phyloP scores from a whole-genome alignment of 257 asterid species.

The Mentha longifolia region DNA sequence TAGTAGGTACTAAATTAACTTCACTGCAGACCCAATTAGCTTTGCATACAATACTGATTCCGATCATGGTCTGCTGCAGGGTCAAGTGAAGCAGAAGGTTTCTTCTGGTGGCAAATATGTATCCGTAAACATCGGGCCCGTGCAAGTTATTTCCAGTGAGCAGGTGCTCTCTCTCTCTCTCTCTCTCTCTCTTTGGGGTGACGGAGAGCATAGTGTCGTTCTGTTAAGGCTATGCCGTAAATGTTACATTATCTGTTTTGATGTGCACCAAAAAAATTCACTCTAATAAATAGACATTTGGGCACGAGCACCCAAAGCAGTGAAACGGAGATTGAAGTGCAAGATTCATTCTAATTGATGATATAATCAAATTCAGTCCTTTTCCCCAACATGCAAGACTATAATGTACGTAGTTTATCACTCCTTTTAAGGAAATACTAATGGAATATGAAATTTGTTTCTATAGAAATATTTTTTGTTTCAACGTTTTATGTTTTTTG shows the following conservation, averaged over 20 bases:
- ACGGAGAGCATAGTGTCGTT: not conserved
- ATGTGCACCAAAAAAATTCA: not conserved
- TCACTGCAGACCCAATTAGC: not conserved
- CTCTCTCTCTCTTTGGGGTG: constrained; percentile 15
- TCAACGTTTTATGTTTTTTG: not conserved
- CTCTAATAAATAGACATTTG: no score
- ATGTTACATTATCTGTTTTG: not conserved
- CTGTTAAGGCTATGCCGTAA: not conserved
- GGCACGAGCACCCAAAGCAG: no score
- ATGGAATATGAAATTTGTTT: not conserved
- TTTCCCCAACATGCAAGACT: not conserved
- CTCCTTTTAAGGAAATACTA: not conserved
- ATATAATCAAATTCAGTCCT: not conserved
- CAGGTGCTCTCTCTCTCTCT: constrained; percentile 57
- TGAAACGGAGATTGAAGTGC: not conserved
- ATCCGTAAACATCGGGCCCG: constrained; percentile 91
- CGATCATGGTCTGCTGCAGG: constrained; percentile 49
- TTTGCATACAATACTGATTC: not conserved
- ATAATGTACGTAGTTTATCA: not conserved
- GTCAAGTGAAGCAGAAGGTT: constrained; percentile 85
- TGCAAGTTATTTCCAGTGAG: constrained; percentile 88
- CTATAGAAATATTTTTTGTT: not conserved
- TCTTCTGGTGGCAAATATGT: constrained; percentile 94
- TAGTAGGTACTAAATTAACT: not conserved
- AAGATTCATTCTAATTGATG: not conserved